Conservation (phyloP, 169 alveolate genomes). For the Plasmodium vivax region DNA sequence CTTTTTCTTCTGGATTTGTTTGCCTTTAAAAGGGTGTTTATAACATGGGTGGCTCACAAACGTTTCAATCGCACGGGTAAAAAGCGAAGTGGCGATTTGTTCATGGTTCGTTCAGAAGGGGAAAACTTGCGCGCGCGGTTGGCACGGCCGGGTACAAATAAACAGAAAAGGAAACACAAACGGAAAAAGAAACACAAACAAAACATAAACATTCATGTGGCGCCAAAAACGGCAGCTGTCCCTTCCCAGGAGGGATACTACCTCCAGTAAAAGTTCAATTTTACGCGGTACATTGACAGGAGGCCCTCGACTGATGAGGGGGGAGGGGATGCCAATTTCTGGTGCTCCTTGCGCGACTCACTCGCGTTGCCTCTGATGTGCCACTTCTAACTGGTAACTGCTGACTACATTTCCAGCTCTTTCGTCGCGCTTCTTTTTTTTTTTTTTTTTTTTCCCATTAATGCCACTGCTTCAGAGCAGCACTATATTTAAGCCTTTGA, state of each 20-base stretch:
- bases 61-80: background rate
- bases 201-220: background rate
- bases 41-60: background rate
- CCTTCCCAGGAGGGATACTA: background rate
- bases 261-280: background rate
- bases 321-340: background rate
- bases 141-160: background rate
- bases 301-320: background rate
- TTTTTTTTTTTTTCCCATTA: background rate
- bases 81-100: background rate
- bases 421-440: background rate
- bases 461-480: background rate
- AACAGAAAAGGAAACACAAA: background rate
- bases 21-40: background rate
- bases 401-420: background rate
- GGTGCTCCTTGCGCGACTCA: background rate
- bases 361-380: background rate
- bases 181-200: background rate
- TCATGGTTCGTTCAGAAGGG: background rate
- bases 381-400: background rate
- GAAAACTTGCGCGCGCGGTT: background rate
- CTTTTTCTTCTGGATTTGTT: background rate
- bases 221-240: background rate
- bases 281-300: background rate
- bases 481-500: background rate